phyloP scores from a whole-genome alignment of 2,329 filamentous ascomycete genomes.

The Aspergillus texensis region DNA sequence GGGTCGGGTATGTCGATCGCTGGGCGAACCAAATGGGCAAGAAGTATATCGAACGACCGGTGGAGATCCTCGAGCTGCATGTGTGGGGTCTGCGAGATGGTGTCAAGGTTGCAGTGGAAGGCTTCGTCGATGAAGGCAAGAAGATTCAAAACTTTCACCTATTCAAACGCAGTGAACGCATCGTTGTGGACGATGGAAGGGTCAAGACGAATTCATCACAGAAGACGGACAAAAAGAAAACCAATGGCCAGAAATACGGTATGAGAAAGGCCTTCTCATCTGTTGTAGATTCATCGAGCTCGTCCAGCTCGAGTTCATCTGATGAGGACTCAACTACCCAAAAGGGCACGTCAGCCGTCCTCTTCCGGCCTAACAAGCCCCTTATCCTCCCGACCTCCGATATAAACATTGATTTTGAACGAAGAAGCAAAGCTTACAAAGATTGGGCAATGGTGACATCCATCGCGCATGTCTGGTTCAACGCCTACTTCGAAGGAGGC shows the following conservation, averaged over 20 bases:
- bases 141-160: slow-evolving; percentile 81
- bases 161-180: slow-evolving; percentile 71
- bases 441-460: slow-evolving; percentile 89
- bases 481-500: slow-evolving; percentile 88
- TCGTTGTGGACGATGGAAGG: slow-evolving; percentile 53
- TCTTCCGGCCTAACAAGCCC: slow-evolving; percentile 71
- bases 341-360: slow-evolving; percentile 69
- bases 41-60: slow-evolving; percentile 75
- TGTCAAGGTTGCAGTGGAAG: slow-evolving; percentile 83
- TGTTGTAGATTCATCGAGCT: slow-evolving; percentile 8
- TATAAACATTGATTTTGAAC: slow-evolving; percentile 86
- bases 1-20: slow-evolving; percentile 83
- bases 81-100: slow-evolving; percentile 86
- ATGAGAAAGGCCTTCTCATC: slow-evolving; percentile 11
- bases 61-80: slow-evolving; percentile 87
- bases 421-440: slow-evolving; percentile 76
- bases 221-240: slow-evolving; percentile 42
- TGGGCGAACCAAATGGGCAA: slow-evolving; percentile 75
- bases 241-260: background rate
- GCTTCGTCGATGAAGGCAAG: slow-evolving; percentile 85
- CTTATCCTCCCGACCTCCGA: slow-evolving; percentile 79
- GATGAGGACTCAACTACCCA: slow-evolving; percentile 38
- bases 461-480: slow-evolving; percentile 96
- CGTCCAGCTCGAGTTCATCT: slow-evolving; percentile 9
- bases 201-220: slow-evolving; percentile 47